phyloP scores from a whole-genome alignment of 2,329 filamentous ascomycete genomes.

The Microsporum ferrugineum region DNA sequence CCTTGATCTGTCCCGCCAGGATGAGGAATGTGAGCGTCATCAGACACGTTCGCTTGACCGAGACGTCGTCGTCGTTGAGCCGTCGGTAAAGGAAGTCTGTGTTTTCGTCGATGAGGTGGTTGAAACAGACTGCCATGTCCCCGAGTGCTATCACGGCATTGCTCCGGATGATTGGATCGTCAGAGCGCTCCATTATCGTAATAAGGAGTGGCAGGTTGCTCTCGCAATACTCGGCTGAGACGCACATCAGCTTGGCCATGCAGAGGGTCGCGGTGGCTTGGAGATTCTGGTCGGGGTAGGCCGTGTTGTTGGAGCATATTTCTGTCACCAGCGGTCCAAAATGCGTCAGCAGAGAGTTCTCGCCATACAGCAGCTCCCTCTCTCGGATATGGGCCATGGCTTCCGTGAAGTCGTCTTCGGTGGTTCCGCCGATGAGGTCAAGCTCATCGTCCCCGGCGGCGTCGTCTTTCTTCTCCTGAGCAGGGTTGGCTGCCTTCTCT shows the following conservation, averaged over 20 bases:
- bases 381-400: conserved; percentile 76
- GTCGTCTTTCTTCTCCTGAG: conserved; percentile 41
- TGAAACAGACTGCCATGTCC: conserved; percentile 99
- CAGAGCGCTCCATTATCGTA: conserved; percentile 91
- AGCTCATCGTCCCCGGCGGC: conserved; percentile 71
- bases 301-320: conserved; percentile 88
- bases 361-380: conserved; percentile 70
- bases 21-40: conserved; percentile 99
- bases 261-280: conserved; percentile 91
- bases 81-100: conserved; percentile 95
- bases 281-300: conserved; percentile 77
- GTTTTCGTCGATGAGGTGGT: conserved; percentile 97
- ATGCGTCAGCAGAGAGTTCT: conserved; percentile 70
- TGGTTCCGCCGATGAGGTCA: conserved; percentile 92
- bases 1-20: conserved; percentile 93
- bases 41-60: conserved; percentile 90
- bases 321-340: conserved; percentile 89
- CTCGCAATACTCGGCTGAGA: conserved; percentile 93
- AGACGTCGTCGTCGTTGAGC: conserved; percentile 74
- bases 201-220: conserved; percentile 84
- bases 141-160: conserved; percentile 95
- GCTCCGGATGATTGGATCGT: conserved; percentile 82
- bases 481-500: conserved; percentile 34
- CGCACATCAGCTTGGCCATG: conserved; percentile 96
- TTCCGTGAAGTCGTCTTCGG: conserved; percentile 85